Conservation (phyloP, 352 stramenopile genomes). For the Phytophthora pinifolia region DNA sequence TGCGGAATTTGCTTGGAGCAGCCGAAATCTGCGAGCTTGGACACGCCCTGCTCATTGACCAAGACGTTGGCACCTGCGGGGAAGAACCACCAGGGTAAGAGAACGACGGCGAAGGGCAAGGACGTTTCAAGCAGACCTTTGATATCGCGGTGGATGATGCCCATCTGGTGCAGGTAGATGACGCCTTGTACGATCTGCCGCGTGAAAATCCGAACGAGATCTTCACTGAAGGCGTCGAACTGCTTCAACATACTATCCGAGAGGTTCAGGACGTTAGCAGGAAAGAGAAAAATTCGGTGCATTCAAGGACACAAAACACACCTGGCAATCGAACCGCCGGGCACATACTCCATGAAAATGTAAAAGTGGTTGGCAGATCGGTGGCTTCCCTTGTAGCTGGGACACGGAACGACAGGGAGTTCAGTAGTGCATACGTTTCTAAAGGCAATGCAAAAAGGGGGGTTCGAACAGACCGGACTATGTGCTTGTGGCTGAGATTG, state of each 20-base stretch:
- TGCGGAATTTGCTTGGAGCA: conserved; percentile 88
- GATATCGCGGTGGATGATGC: conserved; percentile 94
- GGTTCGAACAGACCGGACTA: conserved; percentile 84
- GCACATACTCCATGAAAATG: conserved; percentile 98
- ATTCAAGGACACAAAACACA: conserved; percentile 14
- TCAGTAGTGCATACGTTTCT: conserved; percentile 15
- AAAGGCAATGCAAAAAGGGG: background rate
- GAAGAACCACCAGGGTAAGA: background rate
- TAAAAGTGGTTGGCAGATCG: conserved; percentile 79
- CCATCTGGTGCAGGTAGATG: conserved; percentile 91
- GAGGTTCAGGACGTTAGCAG: background rate
- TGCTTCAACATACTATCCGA: conserved; percentile 87
- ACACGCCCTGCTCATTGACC: conserved; percentile 84
- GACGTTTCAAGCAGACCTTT: conserved; percentile 39
- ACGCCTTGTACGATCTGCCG: conserved; percentile 91
- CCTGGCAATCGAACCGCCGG: conserved; percentile 90
- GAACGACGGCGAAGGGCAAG: background rate
- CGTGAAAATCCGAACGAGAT: conserved; percentile 90
- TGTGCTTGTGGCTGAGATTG: conserved; percentile 93
- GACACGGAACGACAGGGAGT: conserved; percentile 5
- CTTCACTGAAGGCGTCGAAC: conserved; percentile 92
- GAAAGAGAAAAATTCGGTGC: background rate
- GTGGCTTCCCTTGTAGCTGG: conserved; percentile 85
- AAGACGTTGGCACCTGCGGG: conserved; percentile 80
- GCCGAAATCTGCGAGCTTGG: conserved; percentile 90